These are phyloP conservation scores for Zymoseptoria crescenta DNA, from an alignment of 2,329 filamentous ascomycete genomes.

Conservation along the genomic window DNA sequence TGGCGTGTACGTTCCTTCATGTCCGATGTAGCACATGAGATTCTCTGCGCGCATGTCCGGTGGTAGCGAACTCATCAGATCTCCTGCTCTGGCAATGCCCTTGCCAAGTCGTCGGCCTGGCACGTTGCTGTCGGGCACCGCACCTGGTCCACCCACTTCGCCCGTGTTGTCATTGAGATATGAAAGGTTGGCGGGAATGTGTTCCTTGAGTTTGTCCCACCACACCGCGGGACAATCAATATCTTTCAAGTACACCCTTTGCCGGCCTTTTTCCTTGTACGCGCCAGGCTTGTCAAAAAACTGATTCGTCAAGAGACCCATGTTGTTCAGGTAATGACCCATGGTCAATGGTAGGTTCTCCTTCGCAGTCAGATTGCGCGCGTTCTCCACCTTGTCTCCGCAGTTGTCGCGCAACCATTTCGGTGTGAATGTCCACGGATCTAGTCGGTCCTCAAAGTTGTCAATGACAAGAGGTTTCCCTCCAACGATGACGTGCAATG, in stretches of 20 bases:
- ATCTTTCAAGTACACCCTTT: conserved; percentile 91
- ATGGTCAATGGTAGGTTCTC: conserved; percentile 75
- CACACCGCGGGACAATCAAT: conserved; percentile 89
- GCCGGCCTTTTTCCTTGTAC: conserved; percentile 69
- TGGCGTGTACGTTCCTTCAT: conserved; percentile 94
- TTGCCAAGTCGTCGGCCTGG: conserved; percentile 43
- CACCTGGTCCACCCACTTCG: conserved; percentile 48
- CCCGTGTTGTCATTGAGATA: conserved; percentile 80
- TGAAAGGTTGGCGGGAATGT: conserved; percentile 74
- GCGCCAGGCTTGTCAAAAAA: conserved; percentile 61
- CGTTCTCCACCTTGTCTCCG: conserved; percentile 74
- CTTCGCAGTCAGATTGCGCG: conserved; percentile 69
- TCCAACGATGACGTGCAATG: conserved; percentile 72
- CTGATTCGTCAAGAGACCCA: conserved; percentile 76
- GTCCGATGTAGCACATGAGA: conserved; percentile 95
- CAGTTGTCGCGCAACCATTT: conserved; percentile 74
- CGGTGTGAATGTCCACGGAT: conserved; percentile 68
- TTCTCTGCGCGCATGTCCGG: conserved; percentile 86
- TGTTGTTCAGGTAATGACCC: conserved; percentile 81
- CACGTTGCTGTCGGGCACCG: conserved; percentile 39
- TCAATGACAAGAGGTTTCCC: conserved; percentile 88
- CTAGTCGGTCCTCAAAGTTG: conserved; percentile 70
- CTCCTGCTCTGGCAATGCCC: conserved; percentile 67
- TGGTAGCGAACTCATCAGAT: conserved; percentile 90
- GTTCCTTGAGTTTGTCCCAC: conserved; percentile 67